These are phyloP conservation scores for Candolleomyces eurysporus DNA, from an alignment of 768 basidiomycete species.

Conservation along the genomic window DNA sequence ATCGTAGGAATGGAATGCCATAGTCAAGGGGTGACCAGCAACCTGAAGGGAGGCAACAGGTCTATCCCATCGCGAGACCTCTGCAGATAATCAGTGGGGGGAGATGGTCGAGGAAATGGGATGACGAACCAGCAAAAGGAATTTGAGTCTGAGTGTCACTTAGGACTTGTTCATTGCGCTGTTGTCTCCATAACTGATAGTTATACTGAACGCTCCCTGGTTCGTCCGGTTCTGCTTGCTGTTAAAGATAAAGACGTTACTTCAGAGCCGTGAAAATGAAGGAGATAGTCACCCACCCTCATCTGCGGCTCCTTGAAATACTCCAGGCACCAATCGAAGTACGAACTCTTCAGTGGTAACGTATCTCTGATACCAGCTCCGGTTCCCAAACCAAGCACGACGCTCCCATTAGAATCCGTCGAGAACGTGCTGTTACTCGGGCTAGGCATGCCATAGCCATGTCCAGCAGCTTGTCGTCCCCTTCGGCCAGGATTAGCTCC, in stretches of 20 bases:
- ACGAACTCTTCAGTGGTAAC: constrained; percentile 85
- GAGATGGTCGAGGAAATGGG: background rate
- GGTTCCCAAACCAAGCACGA: constrained; percentile 76
- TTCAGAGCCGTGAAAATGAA: background rate
- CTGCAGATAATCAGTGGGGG: constrained; percentile 31
- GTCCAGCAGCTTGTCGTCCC: constrained; percentile 29
- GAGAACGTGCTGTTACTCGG: constrained; percentile 79
- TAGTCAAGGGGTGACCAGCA: constrained; percentile 60
- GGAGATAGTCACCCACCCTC: constrained; percentile 58
- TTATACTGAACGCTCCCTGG: constrained; percentile 93
- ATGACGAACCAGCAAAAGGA: constrained; percentile 59
- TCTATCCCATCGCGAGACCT: constrained; percentile 67
- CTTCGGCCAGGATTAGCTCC: constrained; percentile 40
- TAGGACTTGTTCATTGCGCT: constrained; percentile 81
- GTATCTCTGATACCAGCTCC: constrained; percentile 80
- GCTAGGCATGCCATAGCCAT: constrained; percentile 42
- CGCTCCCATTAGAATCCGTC: constrained; percentile 65
- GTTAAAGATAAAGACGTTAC: constrained; percentile 9
- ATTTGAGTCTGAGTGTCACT: constrained; percentile 68
- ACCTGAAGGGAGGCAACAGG: constrained; percentile 65
- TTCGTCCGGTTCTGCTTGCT: constrained; percentile 96
- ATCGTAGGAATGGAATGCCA: constrained; percentile 92
- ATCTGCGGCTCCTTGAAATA: constrained; percentile 99
- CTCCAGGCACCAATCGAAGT: constrained; percentile 95
- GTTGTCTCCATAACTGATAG: constrained; percentile 92